Evolutionary conservation across 208 protist species (phyloP), one percentile per base, ranked within the genome.

Genomic region (Crithidia brevicula): DNA sequence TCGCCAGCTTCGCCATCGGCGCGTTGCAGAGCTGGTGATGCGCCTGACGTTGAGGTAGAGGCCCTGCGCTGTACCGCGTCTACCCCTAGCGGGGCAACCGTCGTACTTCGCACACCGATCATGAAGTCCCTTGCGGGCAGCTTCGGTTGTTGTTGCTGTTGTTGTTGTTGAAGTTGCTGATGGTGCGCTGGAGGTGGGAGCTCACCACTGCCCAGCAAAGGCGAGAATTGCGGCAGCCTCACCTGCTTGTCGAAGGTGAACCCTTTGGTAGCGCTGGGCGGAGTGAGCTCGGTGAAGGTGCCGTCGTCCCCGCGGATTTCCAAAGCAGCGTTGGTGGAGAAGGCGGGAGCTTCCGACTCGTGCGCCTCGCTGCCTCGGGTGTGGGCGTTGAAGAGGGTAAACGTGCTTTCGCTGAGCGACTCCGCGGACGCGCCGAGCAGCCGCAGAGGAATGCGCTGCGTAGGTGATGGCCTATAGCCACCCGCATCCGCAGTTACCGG

Each of bases 331-430:
- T 30, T 20, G 18, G n/a, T 30, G 7, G 58, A 23, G 58, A 64
- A 53, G 8, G n/a, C 58, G 8, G 43, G 58, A 15, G n/a, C 18
- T 20, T 64, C 58, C 0, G 3, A 0, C 0, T 61, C 50, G 30
- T 49, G 43, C 4, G 22, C 43, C 4, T 22, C 43, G 61, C 46
- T 34, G 34, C 47, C 52, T 63, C 38, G 56, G 33, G 9, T 23
- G 30, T 20, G 34, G 46, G 6, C 15, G 58, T 75, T 52, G 22
- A 52, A 34, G 8, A 46, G 15, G 33, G 60, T 75, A 46, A 68
- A 69, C n/a, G 11, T 46, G 36, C 54, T 75, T 20, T 68, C 62
- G 25, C 40, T 49, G 4, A 50, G 42, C 15, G 70, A 75, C 15
- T 25, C 38, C 5, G 45, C 42, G 11, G 33, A 38, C 9, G 42